A percentile compares a stretch with the other conserved stretches of the same genome.
These are phyloP conservation scores for Solidago caesia DNA, from an alignment of 129 eudicot genomes.

Conservation along the genomic window DNA sequence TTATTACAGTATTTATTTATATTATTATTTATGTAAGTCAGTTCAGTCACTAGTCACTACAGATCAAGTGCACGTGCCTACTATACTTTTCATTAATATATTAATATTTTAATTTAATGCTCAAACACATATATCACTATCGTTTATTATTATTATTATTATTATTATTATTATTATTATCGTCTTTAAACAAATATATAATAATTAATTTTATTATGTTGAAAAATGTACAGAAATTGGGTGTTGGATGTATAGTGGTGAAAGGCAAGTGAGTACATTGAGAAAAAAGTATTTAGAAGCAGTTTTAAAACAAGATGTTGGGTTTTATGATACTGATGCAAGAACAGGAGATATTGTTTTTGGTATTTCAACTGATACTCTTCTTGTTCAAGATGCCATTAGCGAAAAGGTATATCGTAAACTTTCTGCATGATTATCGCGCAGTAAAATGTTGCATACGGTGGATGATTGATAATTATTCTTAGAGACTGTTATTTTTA, in stretches of 20 bases:
- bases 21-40: slow-evolving; percentile 22
- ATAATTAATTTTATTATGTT: neutral
- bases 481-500: too few species aligned
- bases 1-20: neutral
- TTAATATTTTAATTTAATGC: slow-evolving; percentile 11
- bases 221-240: slow-evolving; percentile 59
- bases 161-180: neutral
- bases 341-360: slow-evolving; percentile 97
- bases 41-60: slow-evolving; percentile 45
- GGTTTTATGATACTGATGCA: slow-evolving; percentile 97
- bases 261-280: slow-evolving; percentile 85
- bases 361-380: slow-evolving; percentile 93
- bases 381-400: slow-evolving; percentile 99
- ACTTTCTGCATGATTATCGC: too few species aligned
- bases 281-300: slow-evolving; percentile 93
- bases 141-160: too few species aligned
- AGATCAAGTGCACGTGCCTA: slow-evolving; percentile 80
- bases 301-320: slow-evolving; percentile 92
- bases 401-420: slow-evolving; percentile 75
- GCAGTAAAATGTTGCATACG: too few species aligned
- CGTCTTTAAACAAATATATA: too few species aligned
- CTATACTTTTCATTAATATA: slow-evolving; percentile 38
- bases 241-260: slow-evolving; percentile 98
- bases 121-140: slow-evolving; percentile 26
- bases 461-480: too few species aligned